phyloP scores from a whole-genome alignment of 768 basidiomycete genomes.

The Phlegmacium glaucopus region DNA sequence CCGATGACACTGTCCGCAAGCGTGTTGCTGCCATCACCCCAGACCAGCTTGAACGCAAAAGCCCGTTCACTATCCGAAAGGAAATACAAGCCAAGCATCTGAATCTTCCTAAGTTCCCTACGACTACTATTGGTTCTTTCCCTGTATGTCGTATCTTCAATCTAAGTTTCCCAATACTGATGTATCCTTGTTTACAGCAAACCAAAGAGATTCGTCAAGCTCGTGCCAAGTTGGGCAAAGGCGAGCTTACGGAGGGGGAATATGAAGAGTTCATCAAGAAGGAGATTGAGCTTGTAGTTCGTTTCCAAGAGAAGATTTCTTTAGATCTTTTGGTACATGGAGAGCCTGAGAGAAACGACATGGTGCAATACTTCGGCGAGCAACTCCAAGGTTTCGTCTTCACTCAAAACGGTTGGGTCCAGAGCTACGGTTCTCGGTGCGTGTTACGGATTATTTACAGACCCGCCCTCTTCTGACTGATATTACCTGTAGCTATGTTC shows the following conservation, averaged over 20 bases:
- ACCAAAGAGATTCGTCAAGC: constrained; percentile 98
- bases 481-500: constrained; percentile 68
- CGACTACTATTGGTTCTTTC: constrained; percentile 98
- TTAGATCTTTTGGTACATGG: constrained; percentile 98
- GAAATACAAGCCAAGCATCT: constrained; percentile 87
- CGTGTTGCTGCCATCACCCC: constrained; percentile 90
- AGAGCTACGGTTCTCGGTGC: constrained; percentile 96
- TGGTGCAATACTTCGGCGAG: constrained; percentile 99
- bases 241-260: constrained; percentile 77
- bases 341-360: constrained; percentile 98
- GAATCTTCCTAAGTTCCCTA: constrained; percentile 94
- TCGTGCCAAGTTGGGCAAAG: constrained; percentile 93
- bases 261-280: constrained; percentile 99
- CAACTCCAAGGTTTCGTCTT: constrained; percentile 93
- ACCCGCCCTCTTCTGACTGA: background rate
- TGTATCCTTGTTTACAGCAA: constrained; percentile 52
- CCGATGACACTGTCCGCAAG: constrained; percentile 93
- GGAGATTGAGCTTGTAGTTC: constrained; percentile 90
- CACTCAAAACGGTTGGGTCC: constrained; percentile 99
- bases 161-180: constrained; percentile 3
- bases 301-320: constrained; percentile 96
- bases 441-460: constrained; percentile 5
- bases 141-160: constrained; percentile 49
- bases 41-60: constrained; percentile 84
- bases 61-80: constrained; percentile 82